Percentiles rank a stretch among this genome's conserved stretches.
phyloP scores from a whole-genome alignment of 768 basidiomycete species.

The Crucibulum laeve region DNA sequence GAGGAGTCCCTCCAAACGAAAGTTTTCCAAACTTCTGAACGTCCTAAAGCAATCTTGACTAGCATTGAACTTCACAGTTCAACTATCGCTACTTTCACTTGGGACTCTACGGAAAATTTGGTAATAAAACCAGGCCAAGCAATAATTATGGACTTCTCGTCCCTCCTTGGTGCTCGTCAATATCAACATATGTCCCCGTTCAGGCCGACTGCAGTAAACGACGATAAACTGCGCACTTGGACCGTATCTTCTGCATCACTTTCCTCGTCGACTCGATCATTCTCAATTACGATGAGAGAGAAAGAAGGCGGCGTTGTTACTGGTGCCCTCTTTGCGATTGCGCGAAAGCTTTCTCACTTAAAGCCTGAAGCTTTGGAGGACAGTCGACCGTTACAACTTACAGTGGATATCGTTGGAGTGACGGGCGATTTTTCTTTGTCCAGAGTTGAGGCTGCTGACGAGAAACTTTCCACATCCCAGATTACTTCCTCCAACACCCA shows the following conservation, averaged over 20 bases:
- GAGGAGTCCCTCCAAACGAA: conserved; percentile 33
- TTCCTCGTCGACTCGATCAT: conserved; percentile 11
- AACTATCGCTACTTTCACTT: conserved; percentile 54
- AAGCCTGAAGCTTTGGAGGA: conserved; percentile 32
- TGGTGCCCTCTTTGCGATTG: conserved; percentile 47
- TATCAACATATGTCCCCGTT: conserved; percentile 50
- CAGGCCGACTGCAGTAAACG: conserved; percentile 43
- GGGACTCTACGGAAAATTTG: conserved; percentile 28
- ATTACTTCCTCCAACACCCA: conserved; percentile 6
- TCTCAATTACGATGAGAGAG: conserved; percentile 51
- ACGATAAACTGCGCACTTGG: conserved; percentile 65
- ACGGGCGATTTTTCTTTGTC: conserved; percentile 2
- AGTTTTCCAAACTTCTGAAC: conserved; percentile 21
- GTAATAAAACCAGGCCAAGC: conserved; percentile 44
- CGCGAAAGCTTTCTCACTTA: conserved; percentile 31
- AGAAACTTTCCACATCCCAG: neutral
- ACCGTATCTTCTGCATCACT: conserved; percentile 41
- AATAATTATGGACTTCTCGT: conserved; percentile 48
- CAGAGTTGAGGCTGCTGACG: conserved; percentile 11
- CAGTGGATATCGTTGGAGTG: neutral
- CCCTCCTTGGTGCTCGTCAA: conserved; percentile 39
- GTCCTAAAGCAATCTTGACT: conserved; percentile 29
- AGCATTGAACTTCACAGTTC: conserved; percentile 37
- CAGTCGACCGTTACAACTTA: neutral
- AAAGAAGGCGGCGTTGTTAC: conserved; percentile 54